phyloP scores from a whole-genome alignment of 805 yeast genomes.

The Deakozyma indianensis region DNA sequence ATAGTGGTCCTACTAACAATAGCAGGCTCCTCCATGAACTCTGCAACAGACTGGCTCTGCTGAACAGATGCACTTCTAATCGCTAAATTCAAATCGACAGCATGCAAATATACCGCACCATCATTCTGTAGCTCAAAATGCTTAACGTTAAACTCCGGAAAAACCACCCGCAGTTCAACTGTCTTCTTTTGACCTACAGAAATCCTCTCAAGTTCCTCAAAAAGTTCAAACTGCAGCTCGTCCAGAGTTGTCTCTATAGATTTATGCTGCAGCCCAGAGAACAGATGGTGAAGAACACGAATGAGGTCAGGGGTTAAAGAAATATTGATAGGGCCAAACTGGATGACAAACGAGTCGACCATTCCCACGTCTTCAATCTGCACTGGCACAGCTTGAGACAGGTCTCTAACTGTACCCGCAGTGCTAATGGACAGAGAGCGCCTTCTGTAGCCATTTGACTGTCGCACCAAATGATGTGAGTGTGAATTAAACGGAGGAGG shows the following conservation, averaged over 20 bases:
- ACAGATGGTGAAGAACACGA: slow-evolving; percentile 24
- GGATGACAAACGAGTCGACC: slow-evolving; percentile 40
- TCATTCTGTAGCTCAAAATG: not conserved
- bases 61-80: not conserved
- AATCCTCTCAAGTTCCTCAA: slow-evolving; percentile 16
- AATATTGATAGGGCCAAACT: slow-evolving; percentile 36
- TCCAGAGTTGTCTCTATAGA: slow-evolving; percentile 44
- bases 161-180: not conserved
- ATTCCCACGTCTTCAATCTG: slow-evolving; percentile 7
- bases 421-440: slow-evolving; percentile 24
- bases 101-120: not conserved
- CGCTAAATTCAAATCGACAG: not conserved
- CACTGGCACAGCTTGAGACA: slow-evolving; percentile 6
- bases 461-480: slow-evolving; percentile 44
- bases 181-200: not conserved
- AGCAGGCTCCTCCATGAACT: not conserved
- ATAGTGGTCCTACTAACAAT: not conserved
- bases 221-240: slow-evolving; percentile 43
- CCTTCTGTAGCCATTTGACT: slow-evolving; percentile 25
- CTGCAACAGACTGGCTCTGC: not conserved
- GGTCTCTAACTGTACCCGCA: slow-evolving; percentile 9
- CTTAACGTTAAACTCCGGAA: not conserved
- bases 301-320: slow-evolving; percentile 33
- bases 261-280: slow-evolving; percentile 22
- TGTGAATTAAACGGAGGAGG: slow-evolving; percentile 52